Evolutionary conservation across 1,284 basidiomycete species (phyloP).

Genomic region (Sanghuangporus baumii): DNA sequence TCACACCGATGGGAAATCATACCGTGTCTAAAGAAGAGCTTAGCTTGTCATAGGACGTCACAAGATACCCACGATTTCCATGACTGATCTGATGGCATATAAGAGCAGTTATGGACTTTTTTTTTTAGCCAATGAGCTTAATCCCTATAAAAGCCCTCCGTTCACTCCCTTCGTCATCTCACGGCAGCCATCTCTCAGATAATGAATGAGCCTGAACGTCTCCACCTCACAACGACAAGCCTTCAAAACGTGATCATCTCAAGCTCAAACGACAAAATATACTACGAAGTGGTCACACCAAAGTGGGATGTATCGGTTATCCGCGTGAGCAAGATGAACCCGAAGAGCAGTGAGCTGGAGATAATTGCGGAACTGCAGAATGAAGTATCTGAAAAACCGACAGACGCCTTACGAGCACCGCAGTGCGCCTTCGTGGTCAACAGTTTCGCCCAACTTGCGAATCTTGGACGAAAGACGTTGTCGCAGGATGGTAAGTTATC

Average conservation of each 20-base stretch:
- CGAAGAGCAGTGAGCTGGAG: conserved; percentile 30
- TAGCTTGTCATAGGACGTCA: conserved; percentile 8
- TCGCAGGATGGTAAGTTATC: conserved; percentile 11
- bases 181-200: background rate
- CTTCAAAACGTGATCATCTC: conserved; percentile 35
- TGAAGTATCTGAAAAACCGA: conserved; percentile 20
- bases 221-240: conserved; percentile 35
- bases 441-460: conserved; percentile 25
- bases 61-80: conserved; percentile 10
- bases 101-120: background rate
- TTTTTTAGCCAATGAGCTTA: background rate
- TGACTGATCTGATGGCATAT: background rate
- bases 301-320: conserved; percentile 35
- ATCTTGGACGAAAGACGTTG: conserved; percentile 25
- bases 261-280: conserved; percentile 33
- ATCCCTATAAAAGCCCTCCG: background rate
- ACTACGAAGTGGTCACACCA: conserved; percentile 39
- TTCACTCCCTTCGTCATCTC: background rate
- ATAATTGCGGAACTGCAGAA: conserved; percentile 32
- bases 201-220: conserved; percentile 26
- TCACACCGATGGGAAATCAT: conserved; percentile 11
- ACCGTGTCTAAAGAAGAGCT: background rate
- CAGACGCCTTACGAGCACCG: conserved; percentile 22
- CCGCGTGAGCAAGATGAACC: conserved; percentile 31
- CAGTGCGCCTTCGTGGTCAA: conserved; percentile 27